Base-by-base conservation (phyloP, 2,329 filamentous ascomycete genomes). In the Pseudogymnoascus pannorum region DNA sequence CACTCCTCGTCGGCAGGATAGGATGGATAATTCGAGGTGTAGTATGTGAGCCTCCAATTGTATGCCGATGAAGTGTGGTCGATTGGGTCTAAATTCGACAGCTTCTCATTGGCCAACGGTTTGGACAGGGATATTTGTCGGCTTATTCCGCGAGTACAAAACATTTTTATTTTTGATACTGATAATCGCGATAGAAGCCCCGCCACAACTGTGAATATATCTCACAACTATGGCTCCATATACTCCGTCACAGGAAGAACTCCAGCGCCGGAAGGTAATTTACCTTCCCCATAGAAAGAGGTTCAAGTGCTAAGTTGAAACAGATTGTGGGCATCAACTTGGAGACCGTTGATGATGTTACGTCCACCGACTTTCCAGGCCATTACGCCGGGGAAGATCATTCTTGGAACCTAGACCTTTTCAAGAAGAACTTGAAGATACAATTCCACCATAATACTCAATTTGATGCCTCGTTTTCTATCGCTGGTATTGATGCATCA, bases 301-400 rank as follows among this genome's bases (percentile, higher is more conserved):
- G 26, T 51, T 59, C 60, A 40, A 67, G 26, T n/a, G 7, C 59
- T 64, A 60, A 40, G 51, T 42, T 57, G 44, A 61, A 60, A 12
- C 69, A 96, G 89, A 88, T 90, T 68, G 87, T 99, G 71, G 86
- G 87, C 68, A 87, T 99, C 77, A 91, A 94, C 75, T 80, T 86
- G 68, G 94, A 99, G 77, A 97, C 91, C 20, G 89, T 99, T 71
- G 89, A 88, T 68, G 86, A 97, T 77, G 89, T 93, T 69, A 83
- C 87, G 64, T 94, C 92, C 54, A 96, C 87, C 69, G 93, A 97
- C 73, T 96, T 93, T 74, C 95, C 95, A 14, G 88, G 89, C 67
- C 91, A 96, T 75, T 94, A 87, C 78, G 88, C 91, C 2, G 90
- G 90, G 68, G 94, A 97, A 78, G 89, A 95, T 75, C 82, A 91